Evolutionary conservation across 1,284 basidiomycete species (phyloP).

Genomic region (Erythrobasidium hasegawianum): DNA sequence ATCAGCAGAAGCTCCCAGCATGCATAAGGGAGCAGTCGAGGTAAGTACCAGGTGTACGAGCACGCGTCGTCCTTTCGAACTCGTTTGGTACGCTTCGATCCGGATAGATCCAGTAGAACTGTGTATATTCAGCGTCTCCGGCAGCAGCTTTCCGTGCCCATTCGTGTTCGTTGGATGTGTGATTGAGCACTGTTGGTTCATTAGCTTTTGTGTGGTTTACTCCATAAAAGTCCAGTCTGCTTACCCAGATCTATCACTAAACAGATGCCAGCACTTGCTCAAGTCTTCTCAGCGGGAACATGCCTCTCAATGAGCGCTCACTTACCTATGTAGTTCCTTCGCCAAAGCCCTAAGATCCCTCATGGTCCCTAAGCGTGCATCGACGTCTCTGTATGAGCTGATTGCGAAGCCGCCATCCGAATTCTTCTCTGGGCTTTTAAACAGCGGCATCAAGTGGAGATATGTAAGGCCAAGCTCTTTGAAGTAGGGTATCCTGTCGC

Average conservation of each 20-base stretch:
- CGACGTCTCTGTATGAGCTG: conserved; percentile 17
- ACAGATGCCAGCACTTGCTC: conserved; percentile 22
- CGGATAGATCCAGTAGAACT: conserved; percentile 19
- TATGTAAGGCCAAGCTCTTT: conserved; percentile 39
- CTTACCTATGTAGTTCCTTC: conserved; percentile 25
- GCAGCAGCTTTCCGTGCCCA: conserved; percentile 20
- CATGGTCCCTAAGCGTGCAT: conserved; percentile 20
- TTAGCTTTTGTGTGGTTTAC: too few species aligned
- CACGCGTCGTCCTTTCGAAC: not conserved
- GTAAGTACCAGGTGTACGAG: not conserved
- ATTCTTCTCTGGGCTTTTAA: conserved; percentile 32
- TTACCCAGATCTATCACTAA: conserved; percentile 17
- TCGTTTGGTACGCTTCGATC: conserved; percentile 6
- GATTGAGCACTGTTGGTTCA: conserved; percentile 21
- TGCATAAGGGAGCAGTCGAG: too few species aligned
- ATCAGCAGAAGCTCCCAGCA: too few species aligned
- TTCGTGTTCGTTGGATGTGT: conserved; percentile 30
- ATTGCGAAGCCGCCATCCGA: conserved; percentile 35
- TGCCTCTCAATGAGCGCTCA: too few species aligned
- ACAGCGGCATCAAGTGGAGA: conserved; percentile 38
- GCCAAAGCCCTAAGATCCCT: conserved; percentile 14
- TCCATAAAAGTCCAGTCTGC: too few species aligned
- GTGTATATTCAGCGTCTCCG: conserved; percentile 6
- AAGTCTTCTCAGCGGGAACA: not conserved
- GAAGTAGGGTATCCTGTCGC: conserved; percentile 37